phyloP scores from a whole-genome alignment of 202 grass and related monocot species.

The Carex arenaria region DNA sequence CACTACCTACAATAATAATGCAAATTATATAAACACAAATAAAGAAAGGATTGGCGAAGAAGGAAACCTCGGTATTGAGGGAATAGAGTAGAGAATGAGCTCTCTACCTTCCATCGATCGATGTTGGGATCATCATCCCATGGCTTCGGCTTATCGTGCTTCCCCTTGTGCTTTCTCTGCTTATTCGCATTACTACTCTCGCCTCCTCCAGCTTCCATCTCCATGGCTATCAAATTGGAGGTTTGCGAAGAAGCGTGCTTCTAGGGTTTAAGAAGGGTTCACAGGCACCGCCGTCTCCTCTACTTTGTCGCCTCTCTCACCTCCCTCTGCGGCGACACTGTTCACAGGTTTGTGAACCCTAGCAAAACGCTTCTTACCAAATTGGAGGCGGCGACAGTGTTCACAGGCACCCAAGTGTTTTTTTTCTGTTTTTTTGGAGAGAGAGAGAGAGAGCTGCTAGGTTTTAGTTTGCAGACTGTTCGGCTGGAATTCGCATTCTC shows the following conservation, averaged over 20 bases:
- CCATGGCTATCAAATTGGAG: constrained; percentile 28
- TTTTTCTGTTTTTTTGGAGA: no score
- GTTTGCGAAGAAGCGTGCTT: not conserved
- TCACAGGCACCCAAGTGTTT: no score
- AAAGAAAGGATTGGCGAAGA: not conserved
- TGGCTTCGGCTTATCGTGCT: constrained; percentile 89
- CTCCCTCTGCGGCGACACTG: no score
- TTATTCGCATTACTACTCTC: constrained; percentile 3
- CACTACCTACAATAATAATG: not conserved
- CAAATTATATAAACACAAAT: not conserved
- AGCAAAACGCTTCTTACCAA: no score
- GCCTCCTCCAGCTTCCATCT: constrained; percentile 15
- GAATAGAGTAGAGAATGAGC: constrained; percentile 93
- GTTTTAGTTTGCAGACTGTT: no score
- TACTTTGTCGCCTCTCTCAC: no score
- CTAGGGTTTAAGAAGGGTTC: not conserved
- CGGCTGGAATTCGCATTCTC: no score
- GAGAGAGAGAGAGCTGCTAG: no score
- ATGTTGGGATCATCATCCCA: constrained; percentile 92
- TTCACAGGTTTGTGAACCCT: no score
- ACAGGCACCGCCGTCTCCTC: no score
- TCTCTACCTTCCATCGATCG: constrained; percentile 82
- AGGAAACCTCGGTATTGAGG: constrained; percentile 71
- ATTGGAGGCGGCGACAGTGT: no score
- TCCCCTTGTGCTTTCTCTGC: constrained; percentile 56